Evolutionary conservation across 2,329 filamentous ascomycete species (phyloP).

Genomic region (Colletotrichum siamense): DNA sequence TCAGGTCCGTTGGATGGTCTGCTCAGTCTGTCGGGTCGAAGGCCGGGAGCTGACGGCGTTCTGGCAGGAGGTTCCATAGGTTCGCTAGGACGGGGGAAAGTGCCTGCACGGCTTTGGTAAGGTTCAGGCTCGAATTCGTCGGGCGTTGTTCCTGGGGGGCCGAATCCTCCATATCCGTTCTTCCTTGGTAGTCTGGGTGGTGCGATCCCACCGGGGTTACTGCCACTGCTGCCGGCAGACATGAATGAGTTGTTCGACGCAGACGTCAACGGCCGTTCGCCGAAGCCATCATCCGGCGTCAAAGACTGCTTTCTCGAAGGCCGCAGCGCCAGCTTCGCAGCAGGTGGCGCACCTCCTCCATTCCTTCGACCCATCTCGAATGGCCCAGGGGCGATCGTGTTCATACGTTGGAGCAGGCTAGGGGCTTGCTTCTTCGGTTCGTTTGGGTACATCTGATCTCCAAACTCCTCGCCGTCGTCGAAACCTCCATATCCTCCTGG

Average conservation of each 20-base stretch:
- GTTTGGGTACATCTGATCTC: conserved; percentile 52
- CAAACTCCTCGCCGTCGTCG: conserved; percentile 38
- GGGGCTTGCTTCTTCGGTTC: conserved; percentile 43
- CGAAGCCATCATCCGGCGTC: conserved; percentile 18
- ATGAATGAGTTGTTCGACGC: conserved; percentile 32
- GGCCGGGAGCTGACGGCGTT: conserved; percentile 53
- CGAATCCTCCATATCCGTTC: conserved; percentile 65
- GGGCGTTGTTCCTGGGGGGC: conserved; percentile 45
- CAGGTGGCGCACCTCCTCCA: conserved; percentile 23
- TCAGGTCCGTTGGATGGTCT: conserved; percentile 28
- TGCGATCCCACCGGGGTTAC: conserved; percentile 26
- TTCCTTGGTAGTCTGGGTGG: conserved; percentile 49
- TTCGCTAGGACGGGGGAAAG: conserved; percentile 52
- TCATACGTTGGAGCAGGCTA: conserved; percentile 65
- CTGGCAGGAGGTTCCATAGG: conserved; percentile 43
- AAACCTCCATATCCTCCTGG: conserved; percentile 58
- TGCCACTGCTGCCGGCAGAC: conserved; percentile 17
- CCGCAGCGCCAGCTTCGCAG: conserved; percentile 38
- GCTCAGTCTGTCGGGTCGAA: conserved; percentile 42
- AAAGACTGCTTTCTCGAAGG: conserved; percentile 29
- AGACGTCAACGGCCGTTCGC: conserved; percentile 34
- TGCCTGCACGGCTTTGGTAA: conserved; percentile 54
- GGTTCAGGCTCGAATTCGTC: conserved; percentile 42
- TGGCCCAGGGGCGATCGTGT: conserved; percentile 70
- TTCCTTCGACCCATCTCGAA: conserved; percentile 58